phyloP scores from a whole-genome alignment of 495 filamentous ascomycete species.

The Talaromyces ruber region DNA sequence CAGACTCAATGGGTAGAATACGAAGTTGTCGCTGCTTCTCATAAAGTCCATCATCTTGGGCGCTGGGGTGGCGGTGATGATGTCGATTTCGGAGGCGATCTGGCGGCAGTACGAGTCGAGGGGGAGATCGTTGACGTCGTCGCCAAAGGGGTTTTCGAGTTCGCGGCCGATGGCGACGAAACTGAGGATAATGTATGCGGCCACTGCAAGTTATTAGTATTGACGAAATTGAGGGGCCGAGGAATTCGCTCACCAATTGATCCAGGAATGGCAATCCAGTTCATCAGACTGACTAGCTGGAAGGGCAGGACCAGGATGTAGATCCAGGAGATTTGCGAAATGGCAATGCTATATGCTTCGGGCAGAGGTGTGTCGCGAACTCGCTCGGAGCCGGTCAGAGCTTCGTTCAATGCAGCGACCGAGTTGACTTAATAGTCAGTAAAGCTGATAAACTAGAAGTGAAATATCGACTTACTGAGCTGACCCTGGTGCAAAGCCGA shows the following conservation, averaged over 20 bases:
- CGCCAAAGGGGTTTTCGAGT: slow-evolving; percentile 84
- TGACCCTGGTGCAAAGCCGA: slow-evolving; percentile 37
- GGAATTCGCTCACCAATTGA: slow-evolving; percentile 47
- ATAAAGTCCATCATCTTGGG: slow-evolving; percentile 51
- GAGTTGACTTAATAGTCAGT: slow-evolving; percentile 20
- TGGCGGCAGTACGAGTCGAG: slow-evolving; percentile 69
- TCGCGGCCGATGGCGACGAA: slow-evolving; percentile 78
- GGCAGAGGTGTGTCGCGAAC: slow-evolving; percentile 80
- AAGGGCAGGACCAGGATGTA: slow-evolving; percentile 80
- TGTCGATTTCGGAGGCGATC: slow-evolving; percentile 63
- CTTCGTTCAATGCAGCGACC: slow-evolving; percentile 58
- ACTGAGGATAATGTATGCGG: slow-evolving; percentile 86
- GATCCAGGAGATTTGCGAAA: slow-evolving; percentile 80
- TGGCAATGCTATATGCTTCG: slow-evolving; percentile 76
- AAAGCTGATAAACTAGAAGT: neutral
- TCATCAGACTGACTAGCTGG: slow-evolving; percentile 56
- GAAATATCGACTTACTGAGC: slow-evolving; percentile 22
- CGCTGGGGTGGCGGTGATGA: slow-evolving; percentile 53
- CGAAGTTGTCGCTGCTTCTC: slow-evolving; percentile 46
- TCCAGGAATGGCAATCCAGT: slow-evolving; percentile 78
- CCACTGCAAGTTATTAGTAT: slow-evolving; percentile 26
- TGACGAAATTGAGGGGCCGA: neutral
- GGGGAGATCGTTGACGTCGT: slow-evolving; percentile 80
- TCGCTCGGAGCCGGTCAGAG: slow-evolving; percentile 65
- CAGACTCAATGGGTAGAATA: slow-evolving; percentile 59